Conservation (phyloP, 306 rosid species). For the Spatholobus suberectus region DNA sequence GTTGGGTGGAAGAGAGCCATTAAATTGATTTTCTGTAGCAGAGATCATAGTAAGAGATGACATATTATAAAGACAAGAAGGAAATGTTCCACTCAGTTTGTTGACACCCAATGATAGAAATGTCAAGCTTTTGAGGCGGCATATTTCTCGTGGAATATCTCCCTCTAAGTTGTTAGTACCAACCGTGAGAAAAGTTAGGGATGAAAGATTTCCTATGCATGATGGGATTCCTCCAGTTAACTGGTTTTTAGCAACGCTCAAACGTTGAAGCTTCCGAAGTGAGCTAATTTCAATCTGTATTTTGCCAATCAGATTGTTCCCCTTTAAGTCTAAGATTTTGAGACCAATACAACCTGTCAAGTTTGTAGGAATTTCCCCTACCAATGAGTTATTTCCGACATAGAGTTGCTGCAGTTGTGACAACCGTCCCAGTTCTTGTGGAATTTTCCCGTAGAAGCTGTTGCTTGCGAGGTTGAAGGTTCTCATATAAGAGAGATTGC, state of each 20-base stretch:
- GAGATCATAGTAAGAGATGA: conserved; percentile 26
- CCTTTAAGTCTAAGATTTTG: neutral
- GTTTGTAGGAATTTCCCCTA: conserved; percentile 49
- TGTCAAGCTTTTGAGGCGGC: neutral
- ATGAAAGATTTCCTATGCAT: conserved; percentile 48
- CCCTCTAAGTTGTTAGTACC: conserved; percentile 32
- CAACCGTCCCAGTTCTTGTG: conserved; percentile 42
- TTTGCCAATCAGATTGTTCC: conserved; percentile 23
- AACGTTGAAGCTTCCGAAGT: neutral
- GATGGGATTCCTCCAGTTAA: conserved; percentile 46
- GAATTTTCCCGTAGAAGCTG: conserved; percentile 37
- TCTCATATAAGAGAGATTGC: conserved; percentile 47
- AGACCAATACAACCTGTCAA: conserved; percentile 39
- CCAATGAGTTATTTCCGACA: conserved; percentile 31
- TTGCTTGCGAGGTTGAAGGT: conserved; percentile 8
- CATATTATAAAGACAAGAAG: conserved; percentile 44
- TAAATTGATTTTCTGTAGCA: neutral
- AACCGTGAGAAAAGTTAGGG: neutral
- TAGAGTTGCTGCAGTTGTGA: neutral
- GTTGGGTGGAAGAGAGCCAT: conserved; percentile 47
- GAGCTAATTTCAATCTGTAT: conserved; percentile 37
- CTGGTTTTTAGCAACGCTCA: neutral
- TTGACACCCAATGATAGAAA: fast-evolving
- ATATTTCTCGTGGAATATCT: conserved; percentile 39
- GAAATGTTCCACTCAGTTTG: conserved; percentile 38